Evolutionary conservation across 805 yeast genomes (phyloP), one percentile per base, ranked within the genome.

Genomic region (Starmerella bombicola): DNA sequence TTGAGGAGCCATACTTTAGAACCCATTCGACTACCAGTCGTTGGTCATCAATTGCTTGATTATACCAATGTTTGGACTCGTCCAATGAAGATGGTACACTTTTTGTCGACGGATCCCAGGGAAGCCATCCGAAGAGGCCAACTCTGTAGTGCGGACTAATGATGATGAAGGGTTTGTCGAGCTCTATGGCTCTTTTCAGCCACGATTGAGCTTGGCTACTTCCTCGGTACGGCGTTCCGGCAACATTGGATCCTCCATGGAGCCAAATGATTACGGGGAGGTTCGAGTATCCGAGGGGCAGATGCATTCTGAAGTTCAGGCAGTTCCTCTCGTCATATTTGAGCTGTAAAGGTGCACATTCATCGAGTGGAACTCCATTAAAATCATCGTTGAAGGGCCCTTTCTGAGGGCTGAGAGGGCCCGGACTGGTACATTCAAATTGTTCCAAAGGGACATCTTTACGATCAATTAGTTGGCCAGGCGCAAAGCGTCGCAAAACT

Each of bases 31-130:
- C 49, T 1, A 69, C 73, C 26, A 56, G 41, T 36, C 65, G 54
- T 52, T 69, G 76, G 52, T 71, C 76, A 63, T 66, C 64, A 37
- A 69, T 57, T 5, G 70, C 70, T 37, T 59, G 60, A 48, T 70
- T 66, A 19, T 5, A 21, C n/a, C n/a, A n/a, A n/a, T n/a, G n/a
- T n/a, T n/a, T n/a, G n/a, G n/a, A n/a, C n/a, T n/a, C n/a, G n/a
- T n/a, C n/a, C n/a, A n/a, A n/a, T n/a, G n/a, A n/a, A n/a, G n/a
- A n/a, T n/a, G n/a, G n/a, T n/a, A n/a, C n/a, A n/a, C n/a, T n/a
- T n/a, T n/a, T n/a, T 3, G 59, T 60, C 13, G 52, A 39, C 12
- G 7, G 17, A 9, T 4, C 4, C 28, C 12, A 10, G 51, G 43
- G 68, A 59, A 57, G 60, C 59, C 66, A 57, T 32, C 73, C 65